These are phyloP conservation scores for Talaromyces sp. DNA, from an alignment of 2,329 filamentous ascomycete genomes.

Conservation along the genomic window DNA sequence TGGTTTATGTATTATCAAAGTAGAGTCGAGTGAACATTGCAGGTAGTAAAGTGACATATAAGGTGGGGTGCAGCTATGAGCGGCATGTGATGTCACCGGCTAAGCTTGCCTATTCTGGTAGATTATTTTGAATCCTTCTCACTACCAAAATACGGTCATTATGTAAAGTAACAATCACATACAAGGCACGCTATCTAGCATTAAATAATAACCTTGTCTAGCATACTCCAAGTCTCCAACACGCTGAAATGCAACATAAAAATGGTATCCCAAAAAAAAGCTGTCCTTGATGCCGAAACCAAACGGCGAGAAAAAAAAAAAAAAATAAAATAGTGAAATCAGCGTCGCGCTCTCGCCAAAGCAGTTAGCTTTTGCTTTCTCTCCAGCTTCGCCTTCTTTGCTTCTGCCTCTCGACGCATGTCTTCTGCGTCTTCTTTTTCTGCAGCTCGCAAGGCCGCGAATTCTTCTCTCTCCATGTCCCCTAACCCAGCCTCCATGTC, in stretches of 20 bases:
- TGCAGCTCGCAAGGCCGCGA: constrained; percentile 35
- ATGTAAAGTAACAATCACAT: background rate
- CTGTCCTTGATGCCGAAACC: constrained; percentile 19
- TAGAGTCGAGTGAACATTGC: background rate
- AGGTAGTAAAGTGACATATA: background rate
- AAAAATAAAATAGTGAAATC: constrained; percentile 17
- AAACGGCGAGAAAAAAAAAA: constrained; percentile 4
- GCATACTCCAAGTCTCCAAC: constrained; percentile 1
- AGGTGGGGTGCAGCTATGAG: constrained; percentile 63
- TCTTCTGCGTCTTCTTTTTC: constrained; percentile 46
- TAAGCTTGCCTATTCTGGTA: background rate
- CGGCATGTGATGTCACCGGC: constrained; percentile 10
- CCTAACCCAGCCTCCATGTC: constrained; percentile 49
- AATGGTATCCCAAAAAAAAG: background rate
- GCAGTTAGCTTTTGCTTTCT: constrained; percentile 38
- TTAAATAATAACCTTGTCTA: constrained; percentile 2
- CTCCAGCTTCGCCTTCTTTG: constrained; percentile 45
- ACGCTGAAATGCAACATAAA: constrained; percentile 13
- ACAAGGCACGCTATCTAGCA: background rate
- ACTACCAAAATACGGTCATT: background rate
- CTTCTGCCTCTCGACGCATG: constrained; percentile 36
- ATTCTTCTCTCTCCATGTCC: constrained; percentile 45
- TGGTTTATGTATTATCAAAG: background rate
- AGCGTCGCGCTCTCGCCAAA: constrained; percentile 32
- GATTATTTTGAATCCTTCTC: background rate